phyloP scores from a whole-genome alignment of 1,284 basidiomycete genomes.

The Melanopsichium pennsylvanicum region DNA sequence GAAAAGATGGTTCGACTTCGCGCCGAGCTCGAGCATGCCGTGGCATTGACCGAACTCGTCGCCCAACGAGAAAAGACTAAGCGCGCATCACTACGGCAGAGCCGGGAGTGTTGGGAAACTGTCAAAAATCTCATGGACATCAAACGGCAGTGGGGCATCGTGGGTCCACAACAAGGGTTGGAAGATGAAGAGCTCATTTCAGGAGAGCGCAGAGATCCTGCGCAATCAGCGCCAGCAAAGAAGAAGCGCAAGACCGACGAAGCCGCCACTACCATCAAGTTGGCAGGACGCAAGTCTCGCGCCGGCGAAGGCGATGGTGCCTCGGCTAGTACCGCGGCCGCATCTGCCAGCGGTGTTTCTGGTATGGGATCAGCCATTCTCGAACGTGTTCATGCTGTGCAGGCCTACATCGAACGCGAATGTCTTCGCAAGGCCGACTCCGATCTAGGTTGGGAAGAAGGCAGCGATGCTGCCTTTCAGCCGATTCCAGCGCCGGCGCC shows the following conservation, averaged over 20 bases:
- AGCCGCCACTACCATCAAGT: slow-evolving; percentile 42
- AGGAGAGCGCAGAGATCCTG: slow-evolving; percentile 49
- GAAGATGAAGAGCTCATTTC: slow-evolving; percentile 63
- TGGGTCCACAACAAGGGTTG: slow-evolving; percentile 47
- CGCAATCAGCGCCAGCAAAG: slow-evolving; percentile 40
- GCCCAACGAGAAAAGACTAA: slow-evolving; percentile 63
- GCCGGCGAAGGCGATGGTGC: slow-evolving; percentile 37
- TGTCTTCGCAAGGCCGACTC: slow-evolving; percentile 52
- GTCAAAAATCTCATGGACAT: slow-evolving; percentile 55
- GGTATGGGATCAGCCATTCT: slow-evolving; percentile 70
- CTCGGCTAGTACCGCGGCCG: slow-evolving; percentile 19
- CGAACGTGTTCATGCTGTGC: slow-evolving; percentile 60
- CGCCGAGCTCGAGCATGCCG: slow-evolving; percentile 59
- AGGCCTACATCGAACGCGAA: slow-evolving; percentile 63
- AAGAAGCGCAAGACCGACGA: slow-evolving; percentile 63
- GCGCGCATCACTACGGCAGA: slow-evolving; percentile 46
- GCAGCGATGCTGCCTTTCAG: slow-evolving; percentile 61
- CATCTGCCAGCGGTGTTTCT: slow-evolving; percentile 25
- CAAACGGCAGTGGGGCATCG: slow-evolving; percentile 60
- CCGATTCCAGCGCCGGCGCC: slow-evolving; percentile 51
- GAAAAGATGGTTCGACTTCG: slow-evolving; percentile 63
- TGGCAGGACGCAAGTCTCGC: slow-evolving; percentile 49
- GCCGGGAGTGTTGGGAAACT: slow-evolving; percentile 54
- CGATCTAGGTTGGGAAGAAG: slow-evolving; percentile 62
- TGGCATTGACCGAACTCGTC: slow-evolving; percentile 48